phyloP scores from a whole-genome alignment of 2,329 filamentous ascomycete species.

The Dothiorella sarmentorum region DNA sequence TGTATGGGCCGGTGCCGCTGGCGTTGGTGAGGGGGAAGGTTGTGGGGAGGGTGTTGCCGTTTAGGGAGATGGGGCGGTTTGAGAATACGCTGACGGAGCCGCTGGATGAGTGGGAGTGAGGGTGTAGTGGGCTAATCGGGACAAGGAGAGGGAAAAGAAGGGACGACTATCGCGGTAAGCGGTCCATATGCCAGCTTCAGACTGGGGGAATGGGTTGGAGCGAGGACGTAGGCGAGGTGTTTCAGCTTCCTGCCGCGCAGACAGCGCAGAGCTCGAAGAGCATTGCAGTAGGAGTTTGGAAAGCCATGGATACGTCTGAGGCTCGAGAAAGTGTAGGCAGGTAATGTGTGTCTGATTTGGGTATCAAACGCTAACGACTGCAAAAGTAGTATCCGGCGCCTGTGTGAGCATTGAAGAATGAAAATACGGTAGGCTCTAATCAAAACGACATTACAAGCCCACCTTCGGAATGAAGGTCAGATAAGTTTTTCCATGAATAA shows the following conservation, averaged over 20 bases:
- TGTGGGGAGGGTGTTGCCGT: constrained; percentile 35
- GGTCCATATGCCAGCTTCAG: no score
- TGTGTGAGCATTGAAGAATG: background rate
- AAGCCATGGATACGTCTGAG: no score
- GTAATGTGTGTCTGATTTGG: background rate
- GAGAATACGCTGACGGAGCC: constrained; percentile 14
- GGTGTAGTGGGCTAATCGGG: no score
- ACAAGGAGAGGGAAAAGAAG: no score
- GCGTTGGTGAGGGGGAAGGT: constrained; percentile 82
- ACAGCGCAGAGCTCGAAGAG: no score
- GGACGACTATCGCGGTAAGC: no score
- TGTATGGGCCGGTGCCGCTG: constrained; percentile 82
- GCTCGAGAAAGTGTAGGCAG: background rate
- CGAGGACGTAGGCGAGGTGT: no score
- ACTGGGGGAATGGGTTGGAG: no score
- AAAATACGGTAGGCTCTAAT: background rate
- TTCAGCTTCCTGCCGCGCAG: no score
- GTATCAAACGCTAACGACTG: background rate
- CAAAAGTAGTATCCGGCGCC: background rate
- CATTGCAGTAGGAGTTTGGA: no score
- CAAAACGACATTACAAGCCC: background rate
- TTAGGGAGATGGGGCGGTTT: constrained; percentile 1
- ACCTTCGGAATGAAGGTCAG: background rate
- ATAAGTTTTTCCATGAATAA: no score
- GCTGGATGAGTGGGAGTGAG: background rate